A percentile compares a stretch with the other conserved stretches of the same genome.
Evolutionary conservation across 495 filamentous ascomycete genomes (phyloP).

Genomic region (Niebla homalea): DNA sequence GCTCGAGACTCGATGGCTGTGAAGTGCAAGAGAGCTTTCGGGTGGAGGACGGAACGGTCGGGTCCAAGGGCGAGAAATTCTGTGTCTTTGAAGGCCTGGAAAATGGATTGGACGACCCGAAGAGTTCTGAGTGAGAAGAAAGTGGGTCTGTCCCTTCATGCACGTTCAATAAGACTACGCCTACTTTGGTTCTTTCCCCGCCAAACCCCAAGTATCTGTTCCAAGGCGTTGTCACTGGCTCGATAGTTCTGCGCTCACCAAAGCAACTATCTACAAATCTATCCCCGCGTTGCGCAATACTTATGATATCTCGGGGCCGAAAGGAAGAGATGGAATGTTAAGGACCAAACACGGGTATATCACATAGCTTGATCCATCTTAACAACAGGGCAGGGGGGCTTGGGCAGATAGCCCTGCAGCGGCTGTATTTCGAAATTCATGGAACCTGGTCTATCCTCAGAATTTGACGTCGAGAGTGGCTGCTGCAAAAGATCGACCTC

Average conservation of each 20-base stretch:
- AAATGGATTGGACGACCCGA: slow-evolving; percentile 31
- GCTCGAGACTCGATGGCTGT: slow-evolving; percentile 66
- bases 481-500: too few species aligned
- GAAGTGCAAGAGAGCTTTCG: slow-evolving; percentile 77
- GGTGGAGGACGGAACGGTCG: slow-evolving; percentile 60
- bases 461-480: too few species aligned
- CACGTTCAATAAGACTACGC: not conserved
- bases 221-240: not conserved
- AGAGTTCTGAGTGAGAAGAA: slow-evolving; percentile 7
- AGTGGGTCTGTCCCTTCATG: not conserved
- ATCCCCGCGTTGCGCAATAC: too few species aligned
- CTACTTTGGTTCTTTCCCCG: not conserved
- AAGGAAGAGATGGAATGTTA: too few species aligned
- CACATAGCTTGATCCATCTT: too few species aligned
- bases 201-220: not conserved
- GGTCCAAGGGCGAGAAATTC: slow-evolving; percentile 74
- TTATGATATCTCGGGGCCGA: too few species aligned
- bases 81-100: slow-evolving; percentile 73
- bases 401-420: too few species aligned
- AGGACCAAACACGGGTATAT: too few species aligned
- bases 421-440: too few species aligned
- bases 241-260: not conserved
- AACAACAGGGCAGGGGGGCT: too few species aligned
- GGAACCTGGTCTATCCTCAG: too few species aligned
- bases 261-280: not conserved